These are phyloP conservation scores for Podila epicladia DNA, from an alignment of 192 early-diverging fungal genomes.

Conservation along the genomic window DNA sequence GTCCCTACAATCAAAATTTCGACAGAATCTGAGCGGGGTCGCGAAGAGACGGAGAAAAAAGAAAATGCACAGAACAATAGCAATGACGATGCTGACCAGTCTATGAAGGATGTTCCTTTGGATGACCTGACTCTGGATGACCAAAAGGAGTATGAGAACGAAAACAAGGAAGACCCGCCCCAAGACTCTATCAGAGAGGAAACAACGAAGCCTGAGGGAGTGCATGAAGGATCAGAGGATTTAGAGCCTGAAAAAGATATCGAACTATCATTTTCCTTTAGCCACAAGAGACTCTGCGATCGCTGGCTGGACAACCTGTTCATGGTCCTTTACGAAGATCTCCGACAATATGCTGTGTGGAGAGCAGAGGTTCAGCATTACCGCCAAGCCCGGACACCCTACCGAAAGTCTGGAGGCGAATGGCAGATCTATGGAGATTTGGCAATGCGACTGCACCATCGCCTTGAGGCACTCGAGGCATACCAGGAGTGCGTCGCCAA, in stretches of 20 bases:
- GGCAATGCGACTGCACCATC: slow-evolving; percentile 84
- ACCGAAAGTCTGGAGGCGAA: slow-evolving; percentile 95
- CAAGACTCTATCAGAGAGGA: slow-evolving; percentile 28
- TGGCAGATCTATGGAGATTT: slow-evolving; percentile 99
- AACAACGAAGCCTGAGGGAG: slow-evolving; percentile 52
- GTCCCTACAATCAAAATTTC: slow-evolving; percentile 47
- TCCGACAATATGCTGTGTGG: slow-evolving; percentile 94
- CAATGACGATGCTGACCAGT: slow-evolving; percentile 19
- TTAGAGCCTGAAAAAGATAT: background rate
- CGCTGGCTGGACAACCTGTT: slow-evolving; percentile 99
- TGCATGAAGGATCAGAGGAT: slow-evolving; percentile 45
- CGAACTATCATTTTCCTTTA: slow-evolving; percentile 76
- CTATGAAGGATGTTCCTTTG: slow-evolving; percentile 39
- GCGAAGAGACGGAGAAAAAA: slow-evolving; percentile 35
- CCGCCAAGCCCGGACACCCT: slow-evolving; percentile 74
- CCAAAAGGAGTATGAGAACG: slow-evolving; percentile 12
- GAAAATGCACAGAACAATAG: slow-evolving; percentile 13
- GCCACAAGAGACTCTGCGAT: slow-evolving; percentile 97
- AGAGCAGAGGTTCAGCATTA: slow-evolving; percentile 89
- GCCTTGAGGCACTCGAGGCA: slow-evolving; percentile 91
- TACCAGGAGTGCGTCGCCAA: slow-evolving; percentile 88
- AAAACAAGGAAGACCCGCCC: slow-evolving; percentile 4
- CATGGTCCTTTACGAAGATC: slow-evolving; percentile 97
- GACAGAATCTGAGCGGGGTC: slow-evolving; percentile 37
- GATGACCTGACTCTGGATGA: slow-evolving; percentile 31